Evolutionary conservation across 495 filamentous ascomycete genomes (phyloP).

Genomic region (Bombardia bombarda): DNA sequence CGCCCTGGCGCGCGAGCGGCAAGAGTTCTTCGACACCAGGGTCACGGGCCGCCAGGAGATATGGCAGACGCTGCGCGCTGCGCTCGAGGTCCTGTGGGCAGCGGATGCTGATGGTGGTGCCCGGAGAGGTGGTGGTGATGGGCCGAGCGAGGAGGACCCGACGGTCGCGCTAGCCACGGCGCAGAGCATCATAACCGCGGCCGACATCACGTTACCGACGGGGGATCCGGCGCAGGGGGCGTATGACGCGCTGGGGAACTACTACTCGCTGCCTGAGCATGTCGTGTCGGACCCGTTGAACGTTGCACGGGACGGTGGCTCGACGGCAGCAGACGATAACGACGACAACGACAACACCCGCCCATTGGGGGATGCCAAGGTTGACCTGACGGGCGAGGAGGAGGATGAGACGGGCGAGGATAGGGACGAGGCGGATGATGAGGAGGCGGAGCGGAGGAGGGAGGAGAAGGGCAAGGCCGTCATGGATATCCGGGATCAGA

Average conservation of each 20-base stretch:
- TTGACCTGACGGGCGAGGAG: conserved; percentile 28
- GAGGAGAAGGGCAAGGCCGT: conserved; percentile 60
- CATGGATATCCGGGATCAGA: conserved; percentile 39
- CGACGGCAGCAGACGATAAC: too few species aligned
- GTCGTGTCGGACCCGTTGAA: conserved; percentile 71
- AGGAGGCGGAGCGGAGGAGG: conserved; percentile 48
- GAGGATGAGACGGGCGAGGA: conserved; percentile 35
- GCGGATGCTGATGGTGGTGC: conserved; percentile 17
- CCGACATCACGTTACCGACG: conserved; percentile 70
- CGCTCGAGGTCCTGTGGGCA: conserved; percentile 55
- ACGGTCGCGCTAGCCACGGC: conserved; percentile 53
- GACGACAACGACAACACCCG: too few species aligned
- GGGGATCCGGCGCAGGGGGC: conserved; percentile 63
- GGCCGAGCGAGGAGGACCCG: conserved; percentile 22
- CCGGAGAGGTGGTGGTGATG: conserved; percentile 15
- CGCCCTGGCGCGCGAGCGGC: conserved; percentile 37
- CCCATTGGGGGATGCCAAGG: conserved; percentile 37
- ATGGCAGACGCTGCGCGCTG: conserved; percentile 66
- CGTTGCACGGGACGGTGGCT: conserved; percentile 38
- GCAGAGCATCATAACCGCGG: conserved; percentile 70
- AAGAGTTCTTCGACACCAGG: conserved; percentile 76
- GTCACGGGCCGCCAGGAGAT: conserved; percentile 68
- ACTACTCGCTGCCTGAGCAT: conserved; percentile 70
- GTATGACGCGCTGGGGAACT: conserved; percentile 69
- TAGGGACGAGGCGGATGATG: conserved; percentile 34